phyloP scores from a whole-genome alignment of 2,329 filamentous ascomycete genomes.

The Albophoma yamanashiensis region DNA sequence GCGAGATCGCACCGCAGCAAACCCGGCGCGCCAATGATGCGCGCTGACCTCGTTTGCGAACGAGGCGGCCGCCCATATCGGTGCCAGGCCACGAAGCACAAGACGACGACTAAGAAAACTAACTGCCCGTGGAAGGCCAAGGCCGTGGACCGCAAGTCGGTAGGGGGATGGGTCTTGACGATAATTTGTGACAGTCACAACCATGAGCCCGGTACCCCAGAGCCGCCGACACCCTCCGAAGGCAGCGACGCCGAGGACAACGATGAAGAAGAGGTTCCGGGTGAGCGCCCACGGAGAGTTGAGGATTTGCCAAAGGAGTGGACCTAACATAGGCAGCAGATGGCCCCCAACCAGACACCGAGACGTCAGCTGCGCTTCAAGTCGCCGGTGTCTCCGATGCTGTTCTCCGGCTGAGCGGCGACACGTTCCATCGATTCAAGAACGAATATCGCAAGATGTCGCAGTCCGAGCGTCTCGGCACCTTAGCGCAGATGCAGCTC shows the following conservation, averaged over 20 bases:
- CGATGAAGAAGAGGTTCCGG: slow-evolving; percentile 11
- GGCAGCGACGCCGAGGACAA: slow-evolving; percentile 22
- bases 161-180: slow-evolving; percentile 33
- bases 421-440: slow-evolving; percentile 33
- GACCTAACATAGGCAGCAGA: slow-evolving; percentile 11
- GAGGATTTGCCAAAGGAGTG: not conserved
- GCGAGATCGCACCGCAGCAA: slow-evolving; percentile 30
- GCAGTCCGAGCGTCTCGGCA: slow-evolving; percentile 25
- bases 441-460: slow-evolving; percentile 31
- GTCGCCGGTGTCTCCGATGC: slow-evolving; percentile 28
- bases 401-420: slow-evolving; percentile 27
- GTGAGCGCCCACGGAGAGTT: not conserved
- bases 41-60: slow-evolving; percentile 34
- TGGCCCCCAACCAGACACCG: slow-evolving; percentile 21
- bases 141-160: slow-evolving; percentile 30
- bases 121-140: slow-evolving; percentile 35
- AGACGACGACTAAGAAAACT: slow-evolving; percentile 34
- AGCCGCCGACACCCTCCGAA: slow-evolving; percentile 25
- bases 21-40: slow-evolving; percentile 29
- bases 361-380: slow-evolving; percentile 25
- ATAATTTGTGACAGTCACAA: slow-evolving; percentile 33
- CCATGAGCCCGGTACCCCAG: slow-evolving; percentile 31
- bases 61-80: slow-evolving; percentile 32
- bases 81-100: slow-evolving; percentile 32
- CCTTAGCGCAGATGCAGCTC: slow-evolving; percentile 28